These are phyloP conservation scores for Ogataea henricii DNA, from an alignment of 805 yeast species.

Conservation along the genomic window DNA sequence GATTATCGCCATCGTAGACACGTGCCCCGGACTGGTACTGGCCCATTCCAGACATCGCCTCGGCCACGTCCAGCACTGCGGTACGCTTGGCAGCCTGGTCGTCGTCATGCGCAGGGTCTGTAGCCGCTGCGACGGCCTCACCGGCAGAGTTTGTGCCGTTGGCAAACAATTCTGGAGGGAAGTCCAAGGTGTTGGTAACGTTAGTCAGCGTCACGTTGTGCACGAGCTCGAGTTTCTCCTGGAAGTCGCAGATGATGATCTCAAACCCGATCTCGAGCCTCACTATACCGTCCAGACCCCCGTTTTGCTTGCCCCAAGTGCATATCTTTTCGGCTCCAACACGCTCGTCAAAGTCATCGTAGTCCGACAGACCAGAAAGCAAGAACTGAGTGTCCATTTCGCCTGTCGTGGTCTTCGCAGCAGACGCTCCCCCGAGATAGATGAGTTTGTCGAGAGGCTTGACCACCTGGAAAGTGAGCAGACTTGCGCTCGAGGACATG, in stretches of 20 bases:
- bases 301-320: slow-evolving; percentile 51
- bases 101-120: slow-evolving; percentile 9
- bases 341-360: slow-evolving; percentile 42
- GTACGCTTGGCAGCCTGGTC: slow-evolving; percentile 21
- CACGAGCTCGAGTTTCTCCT: slow-evolving; percentile 47
- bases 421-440: slow-evolving; percentile 67
- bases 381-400: slow-evolving; percentile 62
- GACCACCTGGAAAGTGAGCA: slow-evolving; percentile 49
- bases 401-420: slow-evolving; percentile 58
- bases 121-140: not conserved
- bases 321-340: slow-evolving; percentile 53
- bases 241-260: slow-evolving; percentile 60
- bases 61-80: slow-evolving; percentile 29
- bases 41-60: slow-evolving; percentile 43
- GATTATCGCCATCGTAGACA: slow-evolving; percentile 50
- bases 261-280: slow-evolving; percentile 65
- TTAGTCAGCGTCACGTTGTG: slow-evolving; percentile 44
- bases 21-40: slow-evolving; percentile 46
- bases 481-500: slow-evolving; percentile 15
- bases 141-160: not conserved
- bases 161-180: slow-evolving; percentile 35
- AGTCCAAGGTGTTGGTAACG: slow-evolving; percentile 39
- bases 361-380: slow-evolving; percentile 37
- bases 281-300: slow-evolving; percentile 55
- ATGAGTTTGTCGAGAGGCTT: slow-evolving; percentile 52